phyloP scores from a whole-genome alignment of 2,329 filamentous ascomycete genomes.

The Colletotrichum lentis region DNA sequence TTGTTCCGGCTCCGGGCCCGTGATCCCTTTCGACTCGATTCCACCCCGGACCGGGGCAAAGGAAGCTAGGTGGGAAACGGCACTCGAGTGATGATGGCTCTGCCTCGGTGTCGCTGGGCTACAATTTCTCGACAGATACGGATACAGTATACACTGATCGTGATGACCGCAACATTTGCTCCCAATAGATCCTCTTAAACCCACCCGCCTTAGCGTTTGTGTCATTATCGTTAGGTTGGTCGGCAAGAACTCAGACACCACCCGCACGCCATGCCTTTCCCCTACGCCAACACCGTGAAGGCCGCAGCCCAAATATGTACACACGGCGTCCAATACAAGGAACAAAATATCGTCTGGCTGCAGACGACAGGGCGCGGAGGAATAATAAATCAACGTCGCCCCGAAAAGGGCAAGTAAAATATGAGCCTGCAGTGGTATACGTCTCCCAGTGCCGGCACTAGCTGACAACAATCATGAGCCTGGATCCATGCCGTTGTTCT shows the following conservation, averaged over 20 bases:
- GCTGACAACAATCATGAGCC: neutral
- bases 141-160: neutral
- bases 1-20: neutral
- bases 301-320: neutral
- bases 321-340: neutral
- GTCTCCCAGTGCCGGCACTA: no score
- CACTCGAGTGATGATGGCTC: neutral
- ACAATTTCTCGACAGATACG: neutral
- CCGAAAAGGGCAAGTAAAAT: neutral
- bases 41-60: neutral
- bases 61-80: neutral
- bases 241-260: neutral
- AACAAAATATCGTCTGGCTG: neutral
- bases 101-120: neutral
- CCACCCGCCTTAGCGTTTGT: no score
- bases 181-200: neutral
- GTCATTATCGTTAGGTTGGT: neutral
- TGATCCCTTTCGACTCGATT: neutral
- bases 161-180: neutral
- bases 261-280: neutral
- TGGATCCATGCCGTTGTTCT: conserved; percentile 40
- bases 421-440: neutral
- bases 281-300: neutral
- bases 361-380: no score
- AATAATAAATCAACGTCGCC: no score